A percentile compares a stretch with the other conserved stretches of the same genome.
These are phyloP conservation scores for Naganishia cerealis DNA, from an alignment of 1,284 basidiomycete genomes.

Conservation along the genomic window DNA sequence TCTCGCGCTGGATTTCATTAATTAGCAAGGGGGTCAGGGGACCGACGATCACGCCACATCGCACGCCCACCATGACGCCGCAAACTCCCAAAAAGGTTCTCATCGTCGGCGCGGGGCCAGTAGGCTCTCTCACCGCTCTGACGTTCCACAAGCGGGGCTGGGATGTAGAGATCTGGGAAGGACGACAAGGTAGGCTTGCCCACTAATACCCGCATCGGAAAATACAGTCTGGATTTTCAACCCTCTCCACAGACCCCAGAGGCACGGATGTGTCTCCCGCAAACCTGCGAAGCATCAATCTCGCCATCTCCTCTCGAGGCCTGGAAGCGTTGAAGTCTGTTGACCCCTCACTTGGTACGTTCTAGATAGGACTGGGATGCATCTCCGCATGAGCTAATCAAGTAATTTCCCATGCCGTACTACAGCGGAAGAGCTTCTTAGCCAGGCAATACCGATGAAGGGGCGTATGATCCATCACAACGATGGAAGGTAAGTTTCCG, in stretches of 20 bases:
- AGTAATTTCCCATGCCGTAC: neutral
- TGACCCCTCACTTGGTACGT: constrained; percentile 63
- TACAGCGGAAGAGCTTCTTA: constrained; percentile 68
- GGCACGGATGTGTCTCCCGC: constrained; percentile 44
- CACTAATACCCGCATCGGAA: constrained; percentile 3
- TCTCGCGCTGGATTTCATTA: too few relatives aligned
- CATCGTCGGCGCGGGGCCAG: constrained; percentile 81
- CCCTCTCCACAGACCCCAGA: constrained; percentile 45
- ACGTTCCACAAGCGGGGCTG: constrained; percentile 84
- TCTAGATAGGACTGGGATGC: neutral
- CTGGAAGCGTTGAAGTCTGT: constrained; percentile 81
- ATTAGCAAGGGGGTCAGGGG: too few relatives aligned
- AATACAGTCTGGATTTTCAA: constrained; percentile 17
- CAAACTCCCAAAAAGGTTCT: constrained; percentile 43
- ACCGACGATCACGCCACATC: too few relatives aligned
- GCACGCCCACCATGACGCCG: constrained; percentile 6
- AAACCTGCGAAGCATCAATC: constrained; percentile 79
- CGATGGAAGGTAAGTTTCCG: constrained; percentile 58
- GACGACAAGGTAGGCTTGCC: constrained; percentile 66
- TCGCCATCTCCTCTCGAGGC: constrained; percentile 90
- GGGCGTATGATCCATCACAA: constrained; percentile 90
- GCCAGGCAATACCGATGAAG: constrained; percentile 85
- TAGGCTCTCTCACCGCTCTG: constrained; percentile 87
- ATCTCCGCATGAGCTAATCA: too few relatives aligned
- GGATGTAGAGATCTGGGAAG: constrained; percentile 85